Evolutionary conservation across 306 rosid genomes (phyloP), one percentile per base, ranked within the genome.

Genomic region (Senna tora): DNA sequence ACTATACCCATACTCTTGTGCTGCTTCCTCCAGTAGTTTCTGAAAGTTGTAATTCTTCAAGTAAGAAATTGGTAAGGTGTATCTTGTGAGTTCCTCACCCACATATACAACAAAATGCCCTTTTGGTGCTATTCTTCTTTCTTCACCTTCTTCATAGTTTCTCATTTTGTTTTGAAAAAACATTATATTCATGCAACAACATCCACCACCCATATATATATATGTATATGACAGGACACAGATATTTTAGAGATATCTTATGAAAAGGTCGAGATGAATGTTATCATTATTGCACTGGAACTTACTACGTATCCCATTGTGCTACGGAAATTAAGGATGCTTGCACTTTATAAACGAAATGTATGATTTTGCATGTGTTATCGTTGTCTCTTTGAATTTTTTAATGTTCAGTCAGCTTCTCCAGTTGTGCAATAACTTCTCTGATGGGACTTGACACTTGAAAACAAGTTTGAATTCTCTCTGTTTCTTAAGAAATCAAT

Each of bases 21-120:
- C 80, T 10, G 86, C 78, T 68, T 81, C 70, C 65, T 78, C 83
- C 65, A 78, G 49, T 21, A 84, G 56, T 25, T 75, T 30, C 66
- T 61, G 82, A 30, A 84, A 81, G 2, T 1, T 52, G 1, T 70
- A 49, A 38, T 79, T 76, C 75, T 79, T 84, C 82, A 79, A 72
- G 66, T 34, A 79, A 45, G 75, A 68, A 2, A 81, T 47, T 2
- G 86, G 80, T 7, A 81, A 28, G 14, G 69, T 79, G 55, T 25
- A 75, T 72, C 86, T 71, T 55, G 43, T 75, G 25, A 56, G 72
- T 74, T 72, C 80, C 65, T 75, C 50, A 1, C 88, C 88, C 75
- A 79, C 84, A 50, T 78, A 78, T 11, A 84, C 81, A 30, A 78
- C 86, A 53, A 81, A 79, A 74, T 81, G 75, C 32, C 86, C 86